These are phyloP conservation scores for Thalia dealbata DNA, from an alignment of 176 grass and related monocot genomes.

Conservation along the genomic window DNA sequence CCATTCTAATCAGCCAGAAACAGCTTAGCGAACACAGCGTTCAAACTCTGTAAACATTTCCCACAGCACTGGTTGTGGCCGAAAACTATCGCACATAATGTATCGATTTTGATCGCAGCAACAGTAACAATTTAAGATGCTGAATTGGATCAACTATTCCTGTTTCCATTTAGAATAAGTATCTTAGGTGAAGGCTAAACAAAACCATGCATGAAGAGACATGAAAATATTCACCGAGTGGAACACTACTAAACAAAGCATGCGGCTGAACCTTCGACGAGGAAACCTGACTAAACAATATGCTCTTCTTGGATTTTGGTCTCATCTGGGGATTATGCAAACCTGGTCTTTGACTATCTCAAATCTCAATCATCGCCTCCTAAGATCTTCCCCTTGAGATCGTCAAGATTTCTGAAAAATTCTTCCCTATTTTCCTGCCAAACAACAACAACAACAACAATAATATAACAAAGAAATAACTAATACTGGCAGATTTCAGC, in stretches of 20 bases:
- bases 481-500: neutral
- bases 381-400: slow-evolving; percentile 38
- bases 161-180: too few species aligned
- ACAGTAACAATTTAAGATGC: too few species aligned
- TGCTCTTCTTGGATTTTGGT: neutral
- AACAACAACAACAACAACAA: neutral
- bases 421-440: slow-evolving; percentile 58
- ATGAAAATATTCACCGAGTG: neutral
- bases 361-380: slow-evolving; percentile 29
- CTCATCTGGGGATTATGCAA: neutral
- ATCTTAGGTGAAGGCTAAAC: neutral
- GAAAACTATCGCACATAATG: too few species aligned
- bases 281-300: neutral
- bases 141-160: too few species aligned
- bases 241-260: neutral
- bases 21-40: too few species aligned
- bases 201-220: neutral
- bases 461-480: neutral
- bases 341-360: neutral
- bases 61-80: too few species aligned
- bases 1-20: too few species aligned
- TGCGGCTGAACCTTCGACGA: neutral
- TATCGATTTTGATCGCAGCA: too few species aligned
- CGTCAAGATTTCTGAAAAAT: slow-evolving; percentile 34
- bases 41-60: too few species aligned